Evolutionary conservation across 441 rosid species (phyloP).

Genomic region (Adansonia madagascariensis): DNA sequence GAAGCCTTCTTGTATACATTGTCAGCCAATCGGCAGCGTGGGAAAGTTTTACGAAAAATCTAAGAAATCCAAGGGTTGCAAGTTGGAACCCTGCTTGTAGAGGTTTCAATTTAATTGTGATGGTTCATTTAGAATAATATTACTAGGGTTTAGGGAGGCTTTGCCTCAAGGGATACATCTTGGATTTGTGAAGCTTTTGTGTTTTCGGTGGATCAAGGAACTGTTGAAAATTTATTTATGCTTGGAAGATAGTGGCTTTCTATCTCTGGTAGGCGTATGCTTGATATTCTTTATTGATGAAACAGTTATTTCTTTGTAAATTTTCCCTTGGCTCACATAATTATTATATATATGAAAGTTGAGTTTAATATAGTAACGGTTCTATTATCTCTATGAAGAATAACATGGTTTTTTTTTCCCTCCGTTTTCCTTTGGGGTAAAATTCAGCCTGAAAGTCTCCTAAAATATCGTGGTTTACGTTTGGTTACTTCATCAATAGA

Average conservation of each 20-base stretch:
- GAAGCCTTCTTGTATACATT: neutral
- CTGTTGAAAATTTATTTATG: neutral
- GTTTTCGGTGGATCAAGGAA: conserved; percentile 4
- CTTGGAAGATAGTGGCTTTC: neutral
- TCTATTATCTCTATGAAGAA: neutral
- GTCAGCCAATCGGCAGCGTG: neutral
- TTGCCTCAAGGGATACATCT: neutral
- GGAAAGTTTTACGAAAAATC: neutral
- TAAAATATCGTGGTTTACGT: conserved; percentile 59
- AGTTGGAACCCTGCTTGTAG: neutral
- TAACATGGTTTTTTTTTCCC: conserved; percentile 17
- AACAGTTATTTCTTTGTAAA: neutral
- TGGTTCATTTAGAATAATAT: neutral
- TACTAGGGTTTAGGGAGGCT: neutral
- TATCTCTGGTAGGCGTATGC: neutral
- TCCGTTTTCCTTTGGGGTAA: conserved; percentile 12
- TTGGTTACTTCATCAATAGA: conserved; percentile 80
- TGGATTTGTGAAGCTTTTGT: conserved; percentile 1
- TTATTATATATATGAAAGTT: neutral
- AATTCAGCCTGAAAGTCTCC: conserved; percentile 67
- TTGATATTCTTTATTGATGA: neutral
- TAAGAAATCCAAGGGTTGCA: neutral
- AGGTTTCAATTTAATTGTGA: neutral
- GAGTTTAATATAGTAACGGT: neutral
- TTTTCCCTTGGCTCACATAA: neutral